Base-by-base conservation (phyloP, 2,329 filamentous ascomycete genomes). In the Fusarium liriodendri region DNA sequence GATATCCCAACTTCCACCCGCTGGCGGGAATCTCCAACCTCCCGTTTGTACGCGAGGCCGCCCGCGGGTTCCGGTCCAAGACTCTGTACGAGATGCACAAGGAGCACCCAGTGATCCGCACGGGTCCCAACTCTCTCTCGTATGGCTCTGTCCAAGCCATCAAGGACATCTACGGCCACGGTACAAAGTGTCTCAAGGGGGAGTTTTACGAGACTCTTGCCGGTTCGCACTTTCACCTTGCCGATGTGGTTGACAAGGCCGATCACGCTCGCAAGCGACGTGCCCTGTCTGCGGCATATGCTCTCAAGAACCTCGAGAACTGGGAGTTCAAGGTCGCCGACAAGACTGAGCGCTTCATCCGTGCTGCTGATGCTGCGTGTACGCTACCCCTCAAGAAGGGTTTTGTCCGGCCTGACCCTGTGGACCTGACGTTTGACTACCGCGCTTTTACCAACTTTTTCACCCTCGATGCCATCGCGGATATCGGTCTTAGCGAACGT, bases 291-390 rank as follows among this genome's bases (percentile, higher is more conserved):
- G 83, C 83, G 0, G 87, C 87, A 1, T 89, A 88, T 64, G 87
- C 87, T 0, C 74, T 87, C 62, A 87, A 87, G 79, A 89, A 89
- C 70, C 84, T 89, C 1, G 87, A 88, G 73, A 82, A 80, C 7
- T 89, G 87, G 87, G 87, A 89, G 70, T 84, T 85, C 79, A 89
- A 89, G 70, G 87, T 89, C 4, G 85, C 85, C 14, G 87, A 89
- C 69, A 89, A 88, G 77, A 81, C 83, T 0, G 79, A 83, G 20
- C 81, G 84, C 14, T 78, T 89, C 29, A 80, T 88, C 59, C 80
- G 76, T 16, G 82, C 84, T 47, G 82, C 85, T 33, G 87, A 89
- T 70, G 70, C 73, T 35, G 79, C 77, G 33, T 85, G 85, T 66
- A 85, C 84, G 4, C 67, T 73, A 0, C 83, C 85, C 1, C 77